Base-by-base conservation (phyloP, 805 yeast species). In the Clavispora asparagi region DNA sequence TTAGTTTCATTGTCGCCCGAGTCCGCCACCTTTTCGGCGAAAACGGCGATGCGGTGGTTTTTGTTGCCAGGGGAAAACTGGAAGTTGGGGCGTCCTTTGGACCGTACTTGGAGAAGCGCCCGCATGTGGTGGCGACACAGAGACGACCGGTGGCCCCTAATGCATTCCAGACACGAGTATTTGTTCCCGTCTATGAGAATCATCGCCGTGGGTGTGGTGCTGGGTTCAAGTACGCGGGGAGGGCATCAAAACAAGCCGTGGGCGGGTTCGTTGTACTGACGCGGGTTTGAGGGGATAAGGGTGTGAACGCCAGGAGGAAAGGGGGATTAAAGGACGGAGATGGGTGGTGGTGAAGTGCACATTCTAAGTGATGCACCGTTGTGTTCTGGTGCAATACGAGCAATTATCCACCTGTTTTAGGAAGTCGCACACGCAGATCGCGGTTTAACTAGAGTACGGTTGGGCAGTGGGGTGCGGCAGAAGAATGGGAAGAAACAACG, bases 61-160 rank as follows among this genome's bases (percentile, higher is more conserved):
- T 73, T 73, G 54, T 71, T 72, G 23, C 71, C 71, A 41, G 70
- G 70, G 6, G 78, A 78, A 30, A 46, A 47, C 43, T 76, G 81
- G 9, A 81, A 74, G 26, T 78, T 72, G 0, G 97, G 97, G 40
- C 98, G 68, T 0, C 98, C 99, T 48, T 96, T 78, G n/a, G 87
- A 79, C 26, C 96, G 76, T 11, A 92, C 97, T 57, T 89, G 87
- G 11, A 91, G 82, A 36, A 92, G 70, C 23, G 94, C 88, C 40
- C 97, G 74, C 43, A 78, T 73, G 28, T 85, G 79, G 64, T 92
- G 99, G 44, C 79, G 79, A 64, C 99, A 92, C 45, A 84, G 81
- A 1, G 92, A 82, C 1, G 97, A 87, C 36, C 99, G 69, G 60
- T 92, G 99, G 14, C 98, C 98, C 39, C 97, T 72, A 23, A 94